phyloP scores from a whole-genome alignment of 257 asterid species.

The Echites panduratus region DNA sequence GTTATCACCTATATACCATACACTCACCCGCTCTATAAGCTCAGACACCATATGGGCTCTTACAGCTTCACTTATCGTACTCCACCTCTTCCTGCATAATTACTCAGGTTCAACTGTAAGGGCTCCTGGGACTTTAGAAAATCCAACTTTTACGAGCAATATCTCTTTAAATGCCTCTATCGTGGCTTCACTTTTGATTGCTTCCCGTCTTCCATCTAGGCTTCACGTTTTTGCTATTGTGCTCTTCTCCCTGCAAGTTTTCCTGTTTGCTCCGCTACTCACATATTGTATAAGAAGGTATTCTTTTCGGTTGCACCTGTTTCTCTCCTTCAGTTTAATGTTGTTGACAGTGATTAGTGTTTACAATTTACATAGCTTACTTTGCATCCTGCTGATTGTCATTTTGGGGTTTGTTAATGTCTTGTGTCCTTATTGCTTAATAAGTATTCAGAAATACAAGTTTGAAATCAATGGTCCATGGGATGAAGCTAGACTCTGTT shows the following conservation, averaged over 20 bases:
- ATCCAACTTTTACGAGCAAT: conserved; percentile 40
- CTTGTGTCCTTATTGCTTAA: conserved; percentile 88
- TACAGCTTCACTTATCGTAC: conserved; percentile 53
- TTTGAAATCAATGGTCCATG: conserved; percentile 96
- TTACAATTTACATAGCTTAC: conserved; percentile 44
- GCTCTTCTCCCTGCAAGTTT: conserved; percentile 80
- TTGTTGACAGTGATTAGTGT: conserved; percentile 39
- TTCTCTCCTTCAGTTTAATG: conserved; percentile 56
- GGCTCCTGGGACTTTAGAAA: conserved; percentile 60
- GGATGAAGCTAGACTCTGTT: conserved; percentile 96
- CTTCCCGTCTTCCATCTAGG: conserved; percentile 88
- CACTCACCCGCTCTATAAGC: conserved; percentile 80
- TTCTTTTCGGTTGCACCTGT: conserved; percentile 63
- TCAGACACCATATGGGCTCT: conserved; percentile 92
- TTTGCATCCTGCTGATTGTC: conserved; percentile 49
- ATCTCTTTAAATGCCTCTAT: conserved; percentile 64
- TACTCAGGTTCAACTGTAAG: conserved; percentile 42
- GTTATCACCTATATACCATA: conserved; percentile 76
- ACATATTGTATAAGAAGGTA: conserved; percentile 59
- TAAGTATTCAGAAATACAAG: conserved; percentile 82
- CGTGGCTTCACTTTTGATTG: conserved; percentile 82
- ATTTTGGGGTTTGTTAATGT: conserved; percentile 62
- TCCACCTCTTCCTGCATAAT: conserved; percentile 42
- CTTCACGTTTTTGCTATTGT: conserved; percentile 73
- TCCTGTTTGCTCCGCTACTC: conserved; percentile 82